These are phyloP conservation scores for Parascedosporium putredinis DNA, from an alignment of 2,329 filamentous ascomycete species.

Conservation along the genomic window DNA sequence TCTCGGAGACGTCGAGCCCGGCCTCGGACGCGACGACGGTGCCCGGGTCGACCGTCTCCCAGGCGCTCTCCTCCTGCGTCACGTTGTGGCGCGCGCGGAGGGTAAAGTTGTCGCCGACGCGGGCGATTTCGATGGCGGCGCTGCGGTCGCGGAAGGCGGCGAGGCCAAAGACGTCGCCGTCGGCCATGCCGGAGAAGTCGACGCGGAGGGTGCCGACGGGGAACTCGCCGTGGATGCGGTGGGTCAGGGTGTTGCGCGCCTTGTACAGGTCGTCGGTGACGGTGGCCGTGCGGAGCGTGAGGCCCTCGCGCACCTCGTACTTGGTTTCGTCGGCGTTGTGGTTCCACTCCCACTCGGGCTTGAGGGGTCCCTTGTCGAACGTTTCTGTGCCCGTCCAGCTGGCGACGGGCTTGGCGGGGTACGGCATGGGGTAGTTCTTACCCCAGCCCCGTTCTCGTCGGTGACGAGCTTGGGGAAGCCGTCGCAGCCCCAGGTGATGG, in stretches of 20 bases:
- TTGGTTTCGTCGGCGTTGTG: slow-evolving; percentile 45
- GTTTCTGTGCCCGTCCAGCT: slow-evolving; percentile 29
- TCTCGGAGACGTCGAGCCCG: slow-evolving; percentile 10
- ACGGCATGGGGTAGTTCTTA: slow-evolving; percentile 28
- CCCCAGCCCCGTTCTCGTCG: slow-evolving; percentile 37
- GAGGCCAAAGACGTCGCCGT: slow-evolving; percentile 42
- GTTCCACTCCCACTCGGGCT: slow-evolving; percentile 49
- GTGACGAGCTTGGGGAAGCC: slow-evolving; percentile 37
- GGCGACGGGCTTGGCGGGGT: slow-evolving; percentile 13
- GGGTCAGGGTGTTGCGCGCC: slow-evolving; percentile 36
- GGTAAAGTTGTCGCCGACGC: slow-evolving; percentile 19
- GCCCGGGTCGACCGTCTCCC: slow-evolving; percentile 13
- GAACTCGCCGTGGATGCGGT: slow-evolving; percentile 34
- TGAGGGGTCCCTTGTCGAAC: slow-evolving; percentile 31
- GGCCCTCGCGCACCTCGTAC: slow-evolving; percentile 31
- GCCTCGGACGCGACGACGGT: slow-evolving; percentile 13
- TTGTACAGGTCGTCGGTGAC: slow-evolving; percentile 39
- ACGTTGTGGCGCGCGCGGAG: slow-evolving; percentile 27
- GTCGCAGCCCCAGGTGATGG: slow-evolving; percentile 34
- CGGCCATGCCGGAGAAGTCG: slow-evolving; percentile 35
- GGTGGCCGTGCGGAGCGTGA: slow-evolving; percentile 37
- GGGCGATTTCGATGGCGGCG: slow-evolving; percentile 41
- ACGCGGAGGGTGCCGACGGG: slow-evolving; percentile 37
- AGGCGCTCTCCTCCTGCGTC: slow-evolving; percentile 21
- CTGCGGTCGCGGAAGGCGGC: slow-evolving; percentile 41